Percentiles rank a stretch among this genome's conserved stretches.
phyloP scores from a whole-genome alignment of 305 asterid species.

The Stenogyne calaminthoides region DNA sequence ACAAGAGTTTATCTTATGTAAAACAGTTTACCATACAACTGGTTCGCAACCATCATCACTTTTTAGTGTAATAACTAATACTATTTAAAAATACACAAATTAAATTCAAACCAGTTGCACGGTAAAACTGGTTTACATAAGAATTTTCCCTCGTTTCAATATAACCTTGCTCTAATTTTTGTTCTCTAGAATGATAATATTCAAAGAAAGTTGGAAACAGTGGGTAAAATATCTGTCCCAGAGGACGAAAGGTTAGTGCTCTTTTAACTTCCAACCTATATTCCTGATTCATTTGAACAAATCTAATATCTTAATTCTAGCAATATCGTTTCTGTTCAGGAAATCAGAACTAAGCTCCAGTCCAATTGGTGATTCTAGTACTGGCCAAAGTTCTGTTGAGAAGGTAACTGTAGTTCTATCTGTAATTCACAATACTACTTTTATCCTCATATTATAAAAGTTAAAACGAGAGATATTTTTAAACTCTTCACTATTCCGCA shows the following conservation, averaged over 20 bases:
- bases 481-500: background rate
- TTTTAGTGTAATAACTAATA: too few relatives aligned
- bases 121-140: background rate
- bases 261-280: background rate
- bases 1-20: too few relatives aligned
- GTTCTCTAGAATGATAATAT: conserved; percentile 41
- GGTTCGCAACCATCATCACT: too few relatives aligned
- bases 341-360: conserved; percentile 28
- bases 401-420: conserved; percentile 35
- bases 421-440: conserved; percentile 4
- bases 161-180: background rate
- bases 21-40: too few relatives aligned
- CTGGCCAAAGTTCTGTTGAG: conserved; percentile 25
- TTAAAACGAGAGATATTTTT: background rate
- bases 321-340: conserved; percentile 32
- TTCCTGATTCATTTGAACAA: background rate
- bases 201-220: conserved; percentile 29
- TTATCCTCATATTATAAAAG: background rate
- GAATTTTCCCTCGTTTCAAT: background rate
- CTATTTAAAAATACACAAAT: too few relatives aligned
- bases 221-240: conserved; percentile 29
- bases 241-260: conserved; percentile 37
- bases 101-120: too few relatives aligned
- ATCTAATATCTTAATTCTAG: conserved; percentile 8
- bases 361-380: conserved; percentile 26